Conservation (phyloP, 306 rosid species). For the Herpetospermum pedunculosum region DNA sequence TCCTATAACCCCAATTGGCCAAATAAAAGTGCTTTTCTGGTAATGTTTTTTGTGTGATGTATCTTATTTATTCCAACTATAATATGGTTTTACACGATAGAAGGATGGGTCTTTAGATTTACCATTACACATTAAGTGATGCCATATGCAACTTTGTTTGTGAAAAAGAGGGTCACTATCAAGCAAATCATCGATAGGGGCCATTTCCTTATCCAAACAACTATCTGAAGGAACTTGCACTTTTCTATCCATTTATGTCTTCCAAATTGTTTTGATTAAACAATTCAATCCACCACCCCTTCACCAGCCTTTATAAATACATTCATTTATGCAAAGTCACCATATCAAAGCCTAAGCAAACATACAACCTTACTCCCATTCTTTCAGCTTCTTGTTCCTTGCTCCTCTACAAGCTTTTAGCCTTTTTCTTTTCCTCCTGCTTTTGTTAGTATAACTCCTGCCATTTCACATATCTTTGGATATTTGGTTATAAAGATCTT, state of each 20-base stretch:
- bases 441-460: background rate
- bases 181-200: conserved; percentile 39
- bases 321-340: conserved; percentile 27
- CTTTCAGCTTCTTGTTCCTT: background rate
- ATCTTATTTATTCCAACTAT: background rate
- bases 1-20: background rate
- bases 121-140: conserved; percentile 15
- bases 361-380: conserved; percentile 13
- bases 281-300: conserved; percentile 28
- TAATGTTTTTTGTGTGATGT: background rate
- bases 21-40: conserved; percentile 5
- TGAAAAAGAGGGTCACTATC: conserved; percentile 41
- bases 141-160: conserved; percentile 49
- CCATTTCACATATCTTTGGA: background rate
- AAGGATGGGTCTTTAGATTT: conserved; percentile 5
- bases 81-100: background rate
- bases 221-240: conserved; percentile 55
- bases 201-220: conserved; percentile 81
- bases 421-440: background rate
- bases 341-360: conserved; percentile 29
- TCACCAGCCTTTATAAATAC: conserved; percentile 56
- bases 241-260: conserved; percentile 35
- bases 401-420: conserved; percentile 6
- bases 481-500: background rate
- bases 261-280: conserved; percentile 20